Conservation (phyloP, 2,329 filamentous ascomycete species). For the Xylariaceae sp. region DNA sequence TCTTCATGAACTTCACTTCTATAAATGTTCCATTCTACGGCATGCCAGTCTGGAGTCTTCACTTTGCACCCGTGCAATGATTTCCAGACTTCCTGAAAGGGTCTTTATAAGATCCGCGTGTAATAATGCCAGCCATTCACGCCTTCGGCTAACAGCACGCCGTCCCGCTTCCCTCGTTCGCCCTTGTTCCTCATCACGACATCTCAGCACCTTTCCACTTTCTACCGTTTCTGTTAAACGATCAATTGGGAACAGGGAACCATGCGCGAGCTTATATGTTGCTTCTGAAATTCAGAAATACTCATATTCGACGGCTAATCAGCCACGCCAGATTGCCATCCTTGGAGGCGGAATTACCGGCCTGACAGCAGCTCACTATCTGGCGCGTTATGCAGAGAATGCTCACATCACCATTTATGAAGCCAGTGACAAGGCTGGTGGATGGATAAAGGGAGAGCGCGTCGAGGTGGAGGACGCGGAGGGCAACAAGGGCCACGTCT, state of each 20-base stretch:
- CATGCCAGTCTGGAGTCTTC: slow-evolving; percentile 18
- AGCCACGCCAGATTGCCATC: slow-evolving; percentile 51
- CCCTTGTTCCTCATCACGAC: slow-evolving; percentile 16
- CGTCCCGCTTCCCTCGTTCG: slow-evolving; percentile 15
- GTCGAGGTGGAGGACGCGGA: slow-evolving; percentile 55
- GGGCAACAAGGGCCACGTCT: slow-evolving; percentile 51
- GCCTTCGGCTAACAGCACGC: slow-evolving; percentile 10
- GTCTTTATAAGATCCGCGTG: slow-evolving; percentile 27
- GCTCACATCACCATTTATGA: slow-evolving; percentile 80
- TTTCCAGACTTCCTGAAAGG: slow-evolving; percentile 27
- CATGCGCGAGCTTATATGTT: background rate
- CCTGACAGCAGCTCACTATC: slow-evolving; percentile 70
- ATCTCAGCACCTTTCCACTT: slow-evolving; percentile 19
- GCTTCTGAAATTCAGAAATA: slow-evolving; percentile 4
- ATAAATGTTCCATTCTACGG: slow-evolving; percentile 1
- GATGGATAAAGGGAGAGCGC: slow-evolving; percentile 71
- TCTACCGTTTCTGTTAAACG: background rate
- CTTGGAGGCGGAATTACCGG: slow-evolving; percentile 81
- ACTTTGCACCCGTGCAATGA: slow-evolving; percentile 25
- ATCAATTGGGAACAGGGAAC: slow-evolving; percentile 8
- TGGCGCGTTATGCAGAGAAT: slow-evolving; percentile 60
- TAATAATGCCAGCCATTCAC: slow-evolving; percentile 21
- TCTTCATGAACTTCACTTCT: background rate
- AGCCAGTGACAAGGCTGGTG: slow-evolving; percentile 62
- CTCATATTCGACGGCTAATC: slow-evolving; percentile 19